Percentiles rank a stretch among this genome's conserved stretches.
Evolutionary conservation across 768 basidiomycete genomes (phyloP).

Genomic region (Scleroderma citrinum): DNA sequence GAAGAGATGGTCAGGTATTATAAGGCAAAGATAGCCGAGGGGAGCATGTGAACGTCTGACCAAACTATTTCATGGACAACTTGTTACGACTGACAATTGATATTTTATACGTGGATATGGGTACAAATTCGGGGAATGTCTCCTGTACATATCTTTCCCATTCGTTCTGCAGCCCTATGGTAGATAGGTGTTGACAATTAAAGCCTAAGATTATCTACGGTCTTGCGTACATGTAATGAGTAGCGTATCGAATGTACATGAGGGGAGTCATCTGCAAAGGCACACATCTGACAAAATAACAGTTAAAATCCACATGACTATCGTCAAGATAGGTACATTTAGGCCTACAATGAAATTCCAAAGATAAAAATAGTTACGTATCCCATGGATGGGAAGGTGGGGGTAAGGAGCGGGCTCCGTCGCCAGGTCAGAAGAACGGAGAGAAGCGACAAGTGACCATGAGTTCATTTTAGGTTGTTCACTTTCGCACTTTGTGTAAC

Average conservation of each 20-base stretch:
- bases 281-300: not conserved
- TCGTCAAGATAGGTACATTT: not conserved
- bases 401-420: not conserved
- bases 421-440: not conserved
- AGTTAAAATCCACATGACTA: not conserved
- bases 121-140: too few species aligned
- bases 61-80: not conserved
- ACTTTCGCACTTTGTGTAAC: conserved; percentile 26
- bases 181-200: not conserved
- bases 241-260: not conserved
- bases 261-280: not conserved
- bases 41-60: conserved; percentile 48
- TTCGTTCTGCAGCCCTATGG: not conserved
- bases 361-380: not conserved
- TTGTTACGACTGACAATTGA: too few species aligned
- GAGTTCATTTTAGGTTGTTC: conserved; percentile 7
- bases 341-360: not conserved
- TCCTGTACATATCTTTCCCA: not conserved
- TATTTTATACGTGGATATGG: too few species aligned
- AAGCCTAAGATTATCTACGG: not conserved
- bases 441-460: not conserved
- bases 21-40: conserved; percentile 84
- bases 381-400: not conserved
- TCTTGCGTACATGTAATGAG: not conserved
- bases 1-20: conserved; percentile 96